Conservation (phyloP, 2,329 filamentous ascomycete species). For the Paracamarosporium sp. region DNA sequence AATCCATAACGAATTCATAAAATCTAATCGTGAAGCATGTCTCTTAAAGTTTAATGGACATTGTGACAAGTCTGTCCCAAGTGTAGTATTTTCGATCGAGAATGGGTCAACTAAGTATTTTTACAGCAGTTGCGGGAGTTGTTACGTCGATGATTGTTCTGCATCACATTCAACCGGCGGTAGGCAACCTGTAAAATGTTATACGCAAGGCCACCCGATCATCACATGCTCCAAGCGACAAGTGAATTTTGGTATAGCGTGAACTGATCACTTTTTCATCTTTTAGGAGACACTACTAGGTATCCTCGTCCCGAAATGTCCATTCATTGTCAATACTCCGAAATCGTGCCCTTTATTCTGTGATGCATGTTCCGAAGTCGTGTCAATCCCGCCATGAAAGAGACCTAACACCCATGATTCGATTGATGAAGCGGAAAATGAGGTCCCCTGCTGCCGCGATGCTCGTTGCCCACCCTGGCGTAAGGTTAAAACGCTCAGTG, state of each 20-base stretch:
- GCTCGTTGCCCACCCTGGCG: conserved; percentile 28
- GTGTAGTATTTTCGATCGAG: too few relatives aligned
- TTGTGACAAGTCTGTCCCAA: too few relatives aligned
- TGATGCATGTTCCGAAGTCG: conserved; percentile 37
- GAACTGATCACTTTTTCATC: conserved; percentile 46
- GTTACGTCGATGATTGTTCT: too few relatives aligned
- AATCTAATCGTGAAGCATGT: too few relatives aligned
- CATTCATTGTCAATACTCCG: conserved; percentile 44
- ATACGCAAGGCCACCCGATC: background rate
- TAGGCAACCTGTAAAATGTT: too few relatives aligned
- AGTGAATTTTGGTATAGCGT: conserved; percentile 27
- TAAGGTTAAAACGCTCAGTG: conserved; percentile 59
- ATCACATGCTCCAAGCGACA: background rate
- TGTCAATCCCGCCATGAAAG: conserved; percentile 39
- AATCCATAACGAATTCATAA: too few relatives aligned
- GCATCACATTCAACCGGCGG: too few relatives aligned
- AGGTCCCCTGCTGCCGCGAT: conserved; percentile 28
- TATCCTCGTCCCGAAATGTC: conserved; percentile 33
- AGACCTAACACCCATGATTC: conserved; percentile 42
- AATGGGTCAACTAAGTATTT: too few relatives aligned
- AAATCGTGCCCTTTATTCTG: conserved; percentile 38
- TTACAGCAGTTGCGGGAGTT: too few relatives aligned
- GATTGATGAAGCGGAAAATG: conserved; percentile 38
- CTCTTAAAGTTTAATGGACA: too few relatives aligned
- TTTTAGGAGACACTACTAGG: conserved; percentile 43